Percentiles rank a stretch among this genome's conserved stretches.
Conservation (phyloP, 768 basidiomycete species). For the Termitomyces sp. region DNA sequence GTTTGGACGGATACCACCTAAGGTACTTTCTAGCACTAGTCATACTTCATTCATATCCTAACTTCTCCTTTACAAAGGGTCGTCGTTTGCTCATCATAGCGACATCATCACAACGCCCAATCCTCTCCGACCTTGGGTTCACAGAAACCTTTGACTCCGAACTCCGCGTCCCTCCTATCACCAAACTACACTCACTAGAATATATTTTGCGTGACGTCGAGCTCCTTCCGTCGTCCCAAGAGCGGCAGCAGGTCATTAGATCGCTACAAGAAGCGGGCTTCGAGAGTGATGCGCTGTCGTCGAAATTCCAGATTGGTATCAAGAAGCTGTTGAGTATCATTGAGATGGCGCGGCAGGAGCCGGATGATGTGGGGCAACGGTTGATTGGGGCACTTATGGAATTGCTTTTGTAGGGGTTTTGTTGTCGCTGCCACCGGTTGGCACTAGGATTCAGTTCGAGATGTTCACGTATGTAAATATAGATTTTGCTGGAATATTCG, state of each 20-base stretch:
- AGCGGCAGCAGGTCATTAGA: slow-evolving; percentile 51
- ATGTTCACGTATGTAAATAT: neutral
- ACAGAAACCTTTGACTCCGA: slow-evolving; percentile 88
- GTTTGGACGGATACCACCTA: slow-evolving; percentile 85
- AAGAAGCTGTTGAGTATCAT: slow-evolving; percentile 89
- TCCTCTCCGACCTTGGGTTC: slow-evolving; percentile 85
- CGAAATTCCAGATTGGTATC: slow-evolving; percentile 75
- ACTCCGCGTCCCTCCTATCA: slow-evolving; percentile 78
- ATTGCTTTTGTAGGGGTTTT: slow-evolving; percentile 27
- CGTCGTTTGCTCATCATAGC: slow-evolving; percentile 89
- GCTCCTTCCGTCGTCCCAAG: slow-evolving; percentile 57
- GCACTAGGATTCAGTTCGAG: neutral
- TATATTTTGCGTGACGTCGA: slow-evolving; percentile 73
- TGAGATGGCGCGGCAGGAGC: slow-evolving; percentile 98
- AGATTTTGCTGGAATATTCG: neutral
- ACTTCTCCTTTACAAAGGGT: slow-evolving; percentile 41
- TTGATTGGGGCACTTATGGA: slow-evolving; percentile 61
- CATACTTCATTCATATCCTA: neutral
- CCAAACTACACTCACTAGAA: slow-evolving; percentile 65
- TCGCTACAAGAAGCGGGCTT: slow-evolving; percentile 77
- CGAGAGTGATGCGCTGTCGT: slow-evolving; percentile 35
- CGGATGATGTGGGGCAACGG: slow-evolving; percentile 72
- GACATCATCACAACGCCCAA: slow-evolving; percentile 83
- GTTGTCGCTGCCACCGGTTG: neutral
- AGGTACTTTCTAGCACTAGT: slow-evolving; percentile 45